Evolutionary conservation across 148 eudicot genomes (phyloP), one percentile per base, ranked within the genome.

Genomic region (Camellia sinensis): DNA sequence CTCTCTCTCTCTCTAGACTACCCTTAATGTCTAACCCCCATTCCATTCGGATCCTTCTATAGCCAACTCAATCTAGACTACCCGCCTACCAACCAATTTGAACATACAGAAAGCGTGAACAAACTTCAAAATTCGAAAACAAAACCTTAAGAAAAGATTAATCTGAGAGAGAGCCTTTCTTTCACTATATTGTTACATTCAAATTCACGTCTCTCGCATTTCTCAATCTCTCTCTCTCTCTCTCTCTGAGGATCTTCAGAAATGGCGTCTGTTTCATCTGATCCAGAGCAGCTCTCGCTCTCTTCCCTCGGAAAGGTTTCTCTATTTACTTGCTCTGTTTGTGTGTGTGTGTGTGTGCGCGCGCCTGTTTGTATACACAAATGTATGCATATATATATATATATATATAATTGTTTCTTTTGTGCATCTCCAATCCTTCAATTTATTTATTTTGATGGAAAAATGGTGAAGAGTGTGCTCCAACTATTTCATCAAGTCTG

Each of bases 241-340:
- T 60, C n/a, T 5, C 5, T 40, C 70, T 66, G 44, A 65, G 29
- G 12, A 65, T 65, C 44, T 5, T 12, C 68, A n/a, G n/a, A 64
- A 71, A 87, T 89, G 91, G 85, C 88, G 50, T 71, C 90, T 50
- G 67, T 81, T 56, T 59, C 60, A 15, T 75, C 82, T 48, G 85
- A 88, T 65, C 80, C 78, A 29, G 82, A 83, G 37, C 81, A 77
- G 45, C 87, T 71, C 8, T 37, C 88, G n/a, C 72, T 85, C 76
- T 83, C 88, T 56, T 84, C 87, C 14, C 73, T 79, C 12, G 84
- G 82, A 59, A 82, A 79, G 87, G 85, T 82, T 64, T 61, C 66
- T 59, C 17, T 37, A 13, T 75, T 41, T 19, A 6, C 60, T 77
- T 62, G 19, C n/a, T 17, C 57, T 15, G 22, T 14, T 44, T 14